Conservation (phyloP, 2,329 filamentous ascomycete species). For the Nannizziopsis barbatae region DNA sequence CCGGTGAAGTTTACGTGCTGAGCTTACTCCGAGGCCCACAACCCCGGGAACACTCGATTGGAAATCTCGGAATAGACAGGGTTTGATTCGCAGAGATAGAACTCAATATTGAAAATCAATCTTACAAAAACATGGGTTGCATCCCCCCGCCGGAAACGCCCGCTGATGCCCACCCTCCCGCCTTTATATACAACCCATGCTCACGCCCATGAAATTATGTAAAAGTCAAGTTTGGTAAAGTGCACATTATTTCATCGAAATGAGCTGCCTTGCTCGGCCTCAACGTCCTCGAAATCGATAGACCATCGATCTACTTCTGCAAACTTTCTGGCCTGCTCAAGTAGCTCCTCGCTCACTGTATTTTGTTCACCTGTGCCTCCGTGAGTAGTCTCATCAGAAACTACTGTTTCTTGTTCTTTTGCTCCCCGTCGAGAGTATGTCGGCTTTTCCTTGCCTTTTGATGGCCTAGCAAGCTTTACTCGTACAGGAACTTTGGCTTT, state of each 20-base stretch:
- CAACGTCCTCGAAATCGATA: constrained; percentile 36
- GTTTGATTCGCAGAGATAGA: too few species aligned
- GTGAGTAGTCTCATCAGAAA: constrained; percentile 4
- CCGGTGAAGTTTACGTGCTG: too few species aligned
- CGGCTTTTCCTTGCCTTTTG: not conserved
- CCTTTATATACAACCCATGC: too few species aligned
- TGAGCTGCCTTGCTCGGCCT: constrained; percentile 19
- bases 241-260: constrained; percentile 11
- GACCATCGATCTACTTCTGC: constrained; percentile 34
- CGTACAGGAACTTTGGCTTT: constrained; percentile 9
- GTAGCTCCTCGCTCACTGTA: constrained; percentile 28
- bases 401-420: not conserved
- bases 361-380: constrained; percentile 8
- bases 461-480: not conserved
- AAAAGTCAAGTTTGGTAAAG: not conserved
- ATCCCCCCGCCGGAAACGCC: too few species aligned
- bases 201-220: too few species aligned
- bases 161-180: too few species aligned
- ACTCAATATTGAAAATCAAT: too few species aligned
- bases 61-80: too few species aligned
- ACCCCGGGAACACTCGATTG: too few species aligned
- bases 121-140: too few species aligned
- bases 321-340: constrained; percentile 29
- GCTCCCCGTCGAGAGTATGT: constrained; percentile 9
- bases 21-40: too few species aligned